Evolutionary conservation across 2,329 filamentous ascomycete genomes (phyloP).

Genomic region (Xylariaceae sp.): DNA sequence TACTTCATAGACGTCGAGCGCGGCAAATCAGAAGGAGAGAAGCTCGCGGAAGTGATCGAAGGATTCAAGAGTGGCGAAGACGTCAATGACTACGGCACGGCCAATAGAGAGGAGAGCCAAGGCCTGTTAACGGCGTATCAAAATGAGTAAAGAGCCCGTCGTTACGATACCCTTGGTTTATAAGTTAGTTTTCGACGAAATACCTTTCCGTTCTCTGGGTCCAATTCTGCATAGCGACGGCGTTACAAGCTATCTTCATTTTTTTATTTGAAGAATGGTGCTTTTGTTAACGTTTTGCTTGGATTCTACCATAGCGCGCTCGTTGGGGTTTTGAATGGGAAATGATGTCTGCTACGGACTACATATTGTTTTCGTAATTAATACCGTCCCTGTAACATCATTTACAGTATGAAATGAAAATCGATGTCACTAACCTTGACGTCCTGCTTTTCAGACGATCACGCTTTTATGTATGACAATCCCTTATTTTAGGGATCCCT

Average conservation of each 20-base stretch:
- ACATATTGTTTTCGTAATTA: too few relatives aligned
- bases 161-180: background rate
- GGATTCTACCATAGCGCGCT: background rate
- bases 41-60: conserved; percentile 58
- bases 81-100: conserved; percentile 15
- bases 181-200: background rate
- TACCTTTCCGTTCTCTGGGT: background rate
- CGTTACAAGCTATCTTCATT: conserved; percentile 32
- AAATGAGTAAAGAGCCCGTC: conserved; percentile 27
- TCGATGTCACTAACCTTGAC: too few relatives aligned
- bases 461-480: too few relatives aligned
- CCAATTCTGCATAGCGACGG: conserved; percentile 42
- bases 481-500: too few relatives aligned
- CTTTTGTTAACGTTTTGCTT: background rate
- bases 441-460: too few relatives aligned
- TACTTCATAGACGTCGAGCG: conserved; percentile 80
- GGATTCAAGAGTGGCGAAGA: conserved; percentile 41
- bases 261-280: conserved; percentile 1
- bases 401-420: too few relatives aligned
- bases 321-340: too few relatives aligned
- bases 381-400: too few relatives aligned
- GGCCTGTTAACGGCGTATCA: conserved; percentile 37
- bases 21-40: conserved; percentile 64
- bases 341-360: too few relatives aligned
- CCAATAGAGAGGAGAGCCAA: conserved; percentile 31